Evolutionary conservation across 106 monocot species (phyloP).

Genomic region (Hemerocallis citrina): DNA sequence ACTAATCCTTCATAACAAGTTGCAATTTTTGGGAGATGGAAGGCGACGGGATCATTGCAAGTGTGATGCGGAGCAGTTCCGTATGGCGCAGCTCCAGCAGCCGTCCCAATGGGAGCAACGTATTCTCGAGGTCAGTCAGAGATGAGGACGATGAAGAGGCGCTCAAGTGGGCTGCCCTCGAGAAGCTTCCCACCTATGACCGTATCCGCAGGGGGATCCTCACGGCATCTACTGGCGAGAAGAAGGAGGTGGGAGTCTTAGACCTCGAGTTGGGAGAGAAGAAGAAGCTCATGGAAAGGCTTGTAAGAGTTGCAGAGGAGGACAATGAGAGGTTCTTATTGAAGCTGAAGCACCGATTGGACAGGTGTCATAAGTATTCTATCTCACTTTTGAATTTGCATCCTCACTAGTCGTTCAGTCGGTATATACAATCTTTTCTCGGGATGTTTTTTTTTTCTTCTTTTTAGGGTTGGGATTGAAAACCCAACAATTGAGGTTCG

Average conservation of each 20-base stretch:
- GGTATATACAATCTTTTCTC: neutral
- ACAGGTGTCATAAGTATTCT: constrained; percentile 24
- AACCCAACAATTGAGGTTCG: constrained; percentile 77
- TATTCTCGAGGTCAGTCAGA: constrained; percentile 42
- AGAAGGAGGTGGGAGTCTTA: constrained; percentile 24
- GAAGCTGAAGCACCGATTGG: constrained; percentile 55
- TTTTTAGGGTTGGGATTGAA: constrained; percentile 56
- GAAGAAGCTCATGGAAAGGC: constrained; percentile 49
- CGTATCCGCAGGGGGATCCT: constrained; percentile 54
- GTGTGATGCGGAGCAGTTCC: neutral
- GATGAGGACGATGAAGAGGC: constrained; percentile 80
- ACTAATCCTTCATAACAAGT: too few species aligned
- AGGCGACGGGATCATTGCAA: neutral
- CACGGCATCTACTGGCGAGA: constrained; percentile 8
- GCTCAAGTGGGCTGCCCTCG: constrained; percentile 69
- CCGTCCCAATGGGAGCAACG: constrained; percentile 7
- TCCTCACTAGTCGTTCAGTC: too few species aligned
- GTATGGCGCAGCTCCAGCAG: neutral
- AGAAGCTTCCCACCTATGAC: constrained; percentile 67
- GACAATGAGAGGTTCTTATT: constrained; percentile 70
- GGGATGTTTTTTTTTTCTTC: neutral
- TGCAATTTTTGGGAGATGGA: too few species aligned
- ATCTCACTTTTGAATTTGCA: too few species aligned
- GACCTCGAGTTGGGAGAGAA: constrained; percentile 32
- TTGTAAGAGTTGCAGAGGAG: constrained; percentile 58